Conservation (phyloP, 2,329 filamentous ascomycete genomes). For the Calonectria pteridis region DNA sequence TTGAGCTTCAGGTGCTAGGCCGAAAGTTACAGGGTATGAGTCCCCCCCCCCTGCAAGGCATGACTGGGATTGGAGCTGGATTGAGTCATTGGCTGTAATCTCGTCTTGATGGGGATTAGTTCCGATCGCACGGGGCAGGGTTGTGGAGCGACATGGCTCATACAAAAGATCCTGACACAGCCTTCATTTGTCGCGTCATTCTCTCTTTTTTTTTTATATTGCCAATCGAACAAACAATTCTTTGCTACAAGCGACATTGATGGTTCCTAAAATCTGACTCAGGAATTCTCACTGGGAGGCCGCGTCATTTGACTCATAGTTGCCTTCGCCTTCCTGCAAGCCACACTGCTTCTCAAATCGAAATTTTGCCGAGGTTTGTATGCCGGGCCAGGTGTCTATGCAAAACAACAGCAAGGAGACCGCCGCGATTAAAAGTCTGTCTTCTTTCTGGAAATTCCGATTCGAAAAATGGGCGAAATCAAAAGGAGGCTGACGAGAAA, state of each 20-base stretch:
- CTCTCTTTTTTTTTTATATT: neutral
- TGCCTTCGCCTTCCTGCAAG: neutral
- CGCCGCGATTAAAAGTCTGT: neutral
- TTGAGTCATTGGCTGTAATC: neutral
- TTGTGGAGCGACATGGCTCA: neutral
- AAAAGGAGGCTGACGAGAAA: neutral
- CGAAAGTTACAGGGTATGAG: neutral
- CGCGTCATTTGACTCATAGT: neutral
- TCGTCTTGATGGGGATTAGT: neutral
- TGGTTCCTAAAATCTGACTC: neutral
- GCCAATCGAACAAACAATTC: neutral
- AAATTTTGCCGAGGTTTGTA: neutral
- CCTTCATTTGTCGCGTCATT: neutral
- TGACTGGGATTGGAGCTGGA: neutral
- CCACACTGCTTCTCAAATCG: neutral
- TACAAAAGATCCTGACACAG: neutral
- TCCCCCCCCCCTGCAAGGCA: neutral
- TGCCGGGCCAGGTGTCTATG: neutral
- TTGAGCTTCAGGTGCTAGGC: neutral
- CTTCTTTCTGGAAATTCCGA: neutral
- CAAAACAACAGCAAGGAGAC: neutral
- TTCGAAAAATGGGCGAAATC: neutral
- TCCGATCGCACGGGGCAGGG: neutral
- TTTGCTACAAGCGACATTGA: neutral
- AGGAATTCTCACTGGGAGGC: neutral